phyloP scores from a whole-genome alignment of 23 red algal genomes.

The Agarophyton chilense region DNA sequence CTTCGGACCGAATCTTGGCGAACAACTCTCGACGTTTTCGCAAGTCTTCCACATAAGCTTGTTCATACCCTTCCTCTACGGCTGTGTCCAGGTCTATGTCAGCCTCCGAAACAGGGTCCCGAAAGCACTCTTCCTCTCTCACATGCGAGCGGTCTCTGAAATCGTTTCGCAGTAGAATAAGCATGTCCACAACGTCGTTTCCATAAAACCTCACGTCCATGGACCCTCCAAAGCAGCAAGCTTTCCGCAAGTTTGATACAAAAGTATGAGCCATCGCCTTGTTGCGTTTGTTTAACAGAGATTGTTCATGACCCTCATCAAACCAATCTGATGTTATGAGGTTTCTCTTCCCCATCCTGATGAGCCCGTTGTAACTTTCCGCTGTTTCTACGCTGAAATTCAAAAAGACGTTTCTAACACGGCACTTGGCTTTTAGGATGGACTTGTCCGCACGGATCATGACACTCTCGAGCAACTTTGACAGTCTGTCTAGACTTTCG shows the following conservation, averaged over 20 bases:
- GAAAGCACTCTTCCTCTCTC: slow-evolving; percentile 39
- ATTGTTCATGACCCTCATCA: slow-evolving; percentile 55
- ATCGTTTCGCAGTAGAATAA: slow-evolving; percentile 36
- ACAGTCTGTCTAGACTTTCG: slow-evolving; percentile 31
- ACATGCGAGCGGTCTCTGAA: not conserved
- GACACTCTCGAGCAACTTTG: slow-evolving; percentile 11
- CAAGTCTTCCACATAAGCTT: not conserved
- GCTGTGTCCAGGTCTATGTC: not conserved
- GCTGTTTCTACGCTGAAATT: slow-evolving; percentile 56
- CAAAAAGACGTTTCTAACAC: slow-evolving; percentile 48
- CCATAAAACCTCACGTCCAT: slow-evolving; percentile 18
- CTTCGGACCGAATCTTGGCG: not conserved
- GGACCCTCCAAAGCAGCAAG: slow-evolving; percentile 61
- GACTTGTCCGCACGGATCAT: slow-evolving; percentile 76
- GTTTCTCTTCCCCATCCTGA: slow-evolving; percentile 49
- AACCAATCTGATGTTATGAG: slow-evolving; percentile 73
- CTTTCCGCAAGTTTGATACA: slow-evolving; percentile 40
- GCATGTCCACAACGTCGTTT: slow-evolving; percentile 38
- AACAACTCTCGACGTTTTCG: not conserved
- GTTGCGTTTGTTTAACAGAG: slow-evolving; percentile 70
- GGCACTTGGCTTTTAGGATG: slow-evolving; percentile 16
- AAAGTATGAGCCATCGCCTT: not conserved
- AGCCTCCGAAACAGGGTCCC: slow-evolving; percentile 18
- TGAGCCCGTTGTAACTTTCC: slow-evolving; percentile 73
- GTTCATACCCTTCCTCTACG: not conserved